phyloP scores from a whole-genome alignment of 768 basidiomycete genomes.

The Lactarius psammicola region DNA sequence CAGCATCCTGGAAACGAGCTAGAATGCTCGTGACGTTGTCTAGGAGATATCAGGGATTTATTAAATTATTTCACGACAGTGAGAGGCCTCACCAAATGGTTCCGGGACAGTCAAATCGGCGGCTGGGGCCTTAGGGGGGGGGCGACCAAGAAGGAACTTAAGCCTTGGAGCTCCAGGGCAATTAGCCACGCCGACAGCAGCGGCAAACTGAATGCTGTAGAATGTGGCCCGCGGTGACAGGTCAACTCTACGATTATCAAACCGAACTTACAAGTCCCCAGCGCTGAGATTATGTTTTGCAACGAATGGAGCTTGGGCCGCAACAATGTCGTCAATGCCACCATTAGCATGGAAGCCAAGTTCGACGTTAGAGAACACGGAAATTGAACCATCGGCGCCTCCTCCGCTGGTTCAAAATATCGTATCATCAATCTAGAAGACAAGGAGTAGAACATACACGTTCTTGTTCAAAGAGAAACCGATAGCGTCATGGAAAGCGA shows the following conservation, averaged over 20 bases:
- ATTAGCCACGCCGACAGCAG: slow-evolving; percentile 37
- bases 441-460: background rate
- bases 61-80: background rate
- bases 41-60: background rate
- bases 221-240: background rate
- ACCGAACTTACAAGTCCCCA: slow-evolving; percentile 48
- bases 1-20: slow-evolving; percentile 38
- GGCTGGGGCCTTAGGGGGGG: slow-evolving; percentile 30
- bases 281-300: slow-evolving; percentile 38
- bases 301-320: slow-evolving; percentile 38
- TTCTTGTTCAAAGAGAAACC: slow-evolving; percentile 12
- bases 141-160: slow-evolving; percentile 38
- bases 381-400: slow-evolving; percentile 33
- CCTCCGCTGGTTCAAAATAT: slow-evolving; percentile 25
- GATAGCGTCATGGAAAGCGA: slow-evolving; percentile 35
- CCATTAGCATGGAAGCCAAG: slow-evolving; percentile 23
- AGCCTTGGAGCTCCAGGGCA: slow-evolving; percentile 38
- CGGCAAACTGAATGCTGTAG: slow-evolving; percentile 38
- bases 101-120: slow-evolving; percentile 37
- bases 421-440: background rate
- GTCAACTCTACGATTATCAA: background rate
- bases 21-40: slow-evolving; percentile 28
- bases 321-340: slow-evolving; percentile 29
- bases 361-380: slow-evolving; percentile 18
- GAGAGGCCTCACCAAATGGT: slow-evolving; percentile 29